Evolutionary conservation across 1,284 basidiomycete genomes (phyloP), one percentile per base, ranked within the genome.

Genomic region (Ceratobasidium sp.): DNA sequence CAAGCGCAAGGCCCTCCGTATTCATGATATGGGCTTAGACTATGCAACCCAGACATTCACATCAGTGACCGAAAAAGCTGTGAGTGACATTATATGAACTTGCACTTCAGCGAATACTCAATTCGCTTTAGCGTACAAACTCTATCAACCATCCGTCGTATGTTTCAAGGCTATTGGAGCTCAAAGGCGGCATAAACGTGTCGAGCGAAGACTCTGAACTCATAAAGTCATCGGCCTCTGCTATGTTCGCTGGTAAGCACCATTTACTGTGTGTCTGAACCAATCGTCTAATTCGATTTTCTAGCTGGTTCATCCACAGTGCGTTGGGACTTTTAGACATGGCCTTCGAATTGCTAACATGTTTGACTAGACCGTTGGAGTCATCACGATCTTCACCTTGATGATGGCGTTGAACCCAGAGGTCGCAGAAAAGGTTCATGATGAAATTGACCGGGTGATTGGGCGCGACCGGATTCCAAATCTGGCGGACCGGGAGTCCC

Each of bases 381-480:
- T 76, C 44, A 57, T 82, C 5, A 77, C 78, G 30, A 78, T 77
- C 13, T 77, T 76, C 6, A 73, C 75, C 26, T 61, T 76, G 41
- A 61, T 72, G 1, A 49, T 76, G 44, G 62, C 66, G 5, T 28
- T 73, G 0, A 46, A 74, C 49, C 75, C 74, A 0, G 73, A 76
- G 8, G 74, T 62, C 5, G 66, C 69, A 21, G 23, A 63, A 54
- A 58, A 59, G n/a, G 64, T 44, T 9, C 63, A 64, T 46, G 73
- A 49, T 14, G 73, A 73, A 41, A 69, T 73, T 14, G 73, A 73
- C 46, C 54, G 57, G 6, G 73, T 73, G 1, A 52, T 73, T 21
- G 73, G 73, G 18, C 63, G 57, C 2, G 61, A 62, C 7, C 63
- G 73, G 16, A 21, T 73, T 9, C 73, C 73, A 16, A 54, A 52